Percentiles rank a stretch among this genome's conserved stretches.
phyloP scores from a whole-genome alignment of 2,329 filamentous ascomycete genomes.

The Aspergillus sp. region DNA sequence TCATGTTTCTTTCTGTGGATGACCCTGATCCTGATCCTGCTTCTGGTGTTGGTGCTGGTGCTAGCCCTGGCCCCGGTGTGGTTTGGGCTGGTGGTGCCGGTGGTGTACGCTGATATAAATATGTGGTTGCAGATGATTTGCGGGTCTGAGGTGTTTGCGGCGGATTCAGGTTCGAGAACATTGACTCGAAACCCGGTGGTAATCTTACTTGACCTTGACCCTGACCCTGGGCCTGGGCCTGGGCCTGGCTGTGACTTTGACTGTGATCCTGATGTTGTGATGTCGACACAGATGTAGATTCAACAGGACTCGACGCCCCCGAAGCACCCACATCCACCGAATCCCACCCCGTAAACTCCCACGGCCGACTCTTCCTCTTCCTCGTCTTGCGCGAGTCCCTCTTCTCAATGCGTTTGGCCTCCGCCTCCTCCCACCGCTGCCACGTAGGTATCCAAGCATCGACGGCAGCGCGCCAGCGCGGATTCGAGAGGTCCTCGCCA shows the following conservation, averaged over 20 bases:
- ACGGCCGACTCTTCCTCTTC: constrained; percentile 18
- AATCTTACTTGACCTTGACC: constrained; percentile 18
- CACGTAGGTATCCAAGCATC: constrained; percentile 37
- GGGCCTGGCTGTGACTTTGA: background rate
- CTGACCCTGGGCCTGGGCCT: background rate
- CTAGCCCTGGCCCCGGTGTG: constrained; percentile 4
- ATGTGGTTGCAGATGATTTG: background rate
- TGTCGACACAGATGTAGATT: background rate
- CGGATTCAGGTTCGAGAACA: constrained; percentile 22
- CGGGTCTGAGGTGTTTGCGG: constrained; percentile 8
- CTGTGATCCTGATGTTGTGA: no score
- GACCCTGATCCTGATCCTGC: constrained; percentile 5
- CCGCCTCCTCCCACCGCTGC: constrained; percentile 32
- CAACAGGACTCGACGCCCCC: background rate
- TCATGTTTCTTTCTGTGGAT: constrained; percentile 11
- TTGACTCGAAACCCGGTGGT: constrained; percentile 33
- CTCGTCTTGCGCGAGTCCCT: constrained; percentile 28
- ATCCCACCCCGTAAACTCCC: constrained; percentile 8
- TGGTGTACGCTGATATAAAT: constrained; percentile 1
- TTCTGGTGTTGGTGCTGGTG: constrained; percentile 7
- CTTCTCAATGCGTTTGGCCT: constrained; percentile 29
- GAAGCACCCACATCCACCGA: background rate
- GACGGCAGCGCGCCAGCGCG: constrained; percentile 30
- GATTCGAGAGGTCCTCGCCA: constrained; percentile 27
- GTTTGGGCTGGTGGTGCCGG: constrained; percentile 10